Conservation (phyloP, 768 basidiomycete species). For the Lenzites betulinus region DNA sequence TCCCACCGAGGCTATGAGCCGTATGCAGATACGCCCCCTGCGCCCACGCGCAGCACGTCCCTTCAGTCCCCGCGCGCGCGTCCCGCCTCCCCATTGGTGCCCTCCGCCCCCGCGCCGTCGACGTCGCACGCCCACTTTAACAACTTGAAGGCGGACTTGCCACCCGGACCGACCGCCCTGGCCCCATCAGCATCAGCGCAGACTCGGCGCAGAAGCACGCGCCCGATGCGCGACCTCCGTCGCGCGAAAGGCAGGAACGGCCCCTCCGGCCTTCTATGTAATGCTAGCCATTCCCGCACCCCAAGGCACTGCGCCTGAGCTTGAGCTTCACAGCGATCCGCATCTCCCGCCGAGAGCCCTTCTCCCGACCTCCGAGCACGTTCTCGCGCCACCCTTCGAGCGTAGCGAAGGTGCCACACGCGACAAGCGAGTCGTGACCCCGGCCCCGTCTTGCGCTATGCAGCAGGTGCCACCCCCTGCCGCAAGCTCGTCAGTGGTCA, state of each 20-base stretch:
- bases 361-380: background rate
- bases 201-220: background rate
- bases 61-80: background rate
- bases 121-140: background rate
- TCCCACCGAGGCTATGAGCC: no score
- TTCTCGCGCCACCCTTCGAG: background rate
- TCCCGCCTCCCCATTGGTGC: background rate
- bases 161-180: background rate
- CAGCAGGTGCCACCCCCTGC: background rate
- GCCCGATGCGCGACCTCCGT: background rate
- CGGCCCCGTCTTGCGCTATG: background rate
- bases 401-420: background rate
- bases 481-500: background rate
- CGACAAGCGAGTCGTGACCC: no score
- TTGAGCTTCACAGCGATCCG: background rate
- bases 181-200: no score
- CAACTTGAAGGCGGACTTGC: no score
- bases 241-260: slow-evolving; percentile 8
- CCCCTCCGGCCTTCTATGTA: background rate
- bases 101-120: background rate
- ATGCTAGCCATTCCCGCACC: background rate
- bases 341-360: background rate
- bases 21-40: no score
- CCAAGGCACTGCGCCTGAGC: no score
- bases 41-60: no score